A percentile compares a stretch with the other conserved stretches of the same genome.
Conservation (phyloP, 2,329 filamentous ascomycete genomes). For the Sclerotinia glacialis region DNA sequence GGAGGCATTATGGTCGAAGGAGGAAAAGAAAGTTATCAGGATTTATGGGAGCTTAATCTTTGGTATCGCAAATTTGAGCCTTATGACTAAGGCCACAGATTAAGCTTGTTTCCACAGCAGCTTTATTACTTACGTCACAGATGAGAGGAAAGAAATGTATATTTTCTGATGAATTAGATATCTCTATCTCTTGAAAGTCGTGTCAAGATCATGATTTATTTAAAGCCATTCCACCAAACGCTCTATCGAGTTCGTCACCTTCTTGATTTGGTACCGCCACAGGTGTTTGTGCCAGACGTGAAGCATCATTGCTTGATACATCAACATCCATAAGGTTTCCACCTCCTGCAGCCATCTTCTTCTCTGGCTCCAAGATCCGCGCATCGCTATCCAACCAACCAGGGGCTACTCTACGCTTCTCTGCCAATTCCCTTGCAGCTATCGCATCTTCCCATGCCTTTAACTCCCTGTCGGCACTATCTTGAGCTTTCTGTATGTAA, state of each 20-base stretch:
- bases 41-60: slow-evolving; percentile 21
- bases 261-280: slow-evolving; percentile 45
- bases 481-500: slow-evolving; percentile 68
- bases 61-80: not conserved
- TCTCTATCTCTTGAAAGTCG: not conserved
- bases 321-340: slow-evolving; percentile 38
- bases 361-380: slow-evolving; percentile 66
- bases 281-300: slow-evolving; percentile 37
- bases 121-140: slow-evolving; percentile 19
- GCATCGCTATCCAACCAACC: slow-evolving; percentile 78
- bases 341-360: slow-evolving; percentile 35
- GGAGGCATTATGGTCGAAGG: slow-evolving; percentile 37
- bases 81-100: not conserved
- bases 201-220: slow-evolving; percentile 31
- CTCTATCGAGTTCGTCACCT: slow-evolving; percentile 52
- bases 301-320: slow-evolving; percentile 37
- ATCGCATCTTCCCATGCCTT: slow-evolving; percentile 67
- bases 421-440: slow-evolving; percentile 64
- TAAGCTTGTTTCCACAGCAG: slow-evolving; percentile 5
- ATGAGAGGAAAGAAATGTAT: not conserved
- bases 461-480: slow-evolving; percentile 66
- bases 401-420: slow-evolving; percentile 76
- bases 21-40: slow-evolving; percentile 23
- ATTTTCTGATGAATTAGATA: not conserved
- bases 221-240: slow-evolving; percentile 49